Conservation (phyloP, 2,329 filamentous ascomycete genomes). For the Fusarium kyushuense region DNA sequence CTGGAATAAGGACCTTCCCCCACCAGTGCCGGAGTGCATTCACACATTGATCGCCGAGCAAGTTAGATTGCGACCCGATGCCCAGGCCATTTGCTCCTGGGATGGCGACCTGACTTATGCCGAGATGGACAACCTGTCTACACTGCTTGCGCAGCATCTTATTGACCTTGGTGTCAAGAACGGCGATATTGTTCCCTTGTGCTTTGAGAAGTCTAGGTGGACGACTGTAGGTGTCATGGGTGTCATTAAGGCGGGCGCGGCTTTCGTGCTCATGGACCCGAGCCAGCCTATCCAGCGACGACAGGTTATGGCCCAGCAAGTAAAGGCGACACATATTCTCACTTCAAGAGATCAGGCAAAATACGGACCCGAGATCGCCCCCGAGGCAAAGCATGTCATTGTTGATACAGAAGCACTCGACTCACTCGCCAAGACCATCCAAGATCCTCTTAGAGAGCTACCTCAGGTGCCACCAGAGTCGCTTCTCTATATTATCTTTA, state of each 20-base stretch:
- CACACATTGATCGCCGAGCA: constrained; percentile 46
- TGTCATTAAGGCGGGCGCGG: constrained; percentile 52
- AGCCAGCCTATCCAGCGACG: constrained; percentile 44
- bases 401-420: constrained; percentile 30
- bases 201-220: constrained; percentile 51
- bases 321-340: constrained; percentile 36
- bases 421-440: constrained; percentile 28
- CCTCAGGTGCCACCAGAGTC: constrained; percentile 57
- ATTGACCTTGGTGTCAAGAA: constrained; percentile 40
- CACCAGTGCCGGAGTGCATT: constrained; percentile 34
- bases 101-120: constrained; percentile 50
- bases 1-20: constrained; percentile 44
- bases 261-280: constrained; percentile 50
- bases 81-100: constrained; percentile 50
- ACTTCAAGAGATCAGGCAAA: constrained; percentile 37
- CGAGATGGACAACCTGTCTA: constrained; percentile 44
- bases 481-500: constrained; percentile 70
- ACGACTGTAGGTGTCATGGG: constrained; percentile 50
- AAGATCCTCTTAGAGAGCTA: constrained; percentile 40
- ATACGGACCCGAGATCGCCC: constrained; percentile 36
- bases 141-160: constrained; percentile 42
- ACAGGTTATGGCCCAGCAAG: constrained; percentile 42
- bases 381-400: constrained; percentile 34
- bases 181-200: constrained; percentile 49
- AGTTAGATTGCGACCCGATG: constrained; percentile 39